phyloP scores from a whole-genome alignment of 441 rosid species.

The Capsella rubella region DNA sequence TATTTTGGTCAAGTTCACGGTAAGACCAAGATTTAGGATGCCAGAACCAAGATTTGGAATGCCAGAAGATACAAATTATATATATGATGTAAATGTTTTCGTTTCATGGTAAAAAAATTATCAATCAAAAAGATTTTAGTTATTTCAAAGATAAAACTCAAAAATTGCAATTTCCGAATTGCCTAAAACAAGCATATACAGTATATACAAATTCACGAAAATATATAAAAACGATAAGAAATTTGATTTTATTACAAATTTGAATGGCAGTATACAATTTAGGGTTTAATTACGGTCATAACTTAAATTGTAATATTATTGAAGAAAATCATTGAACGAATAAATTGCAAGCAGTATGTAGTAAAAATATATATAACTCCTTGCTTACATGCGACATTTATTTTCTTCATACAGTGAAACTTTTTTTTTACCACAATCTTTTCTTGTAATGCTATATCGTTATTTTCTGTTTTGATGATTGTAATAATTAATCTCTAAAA shows the following conservation, averaged over 20 bases:
- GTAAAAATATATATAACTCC: neutral
- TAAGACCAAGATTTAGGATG: neutral
- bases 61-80: neutral
- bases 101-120: neutral
- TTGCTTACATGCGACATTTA: neutral
- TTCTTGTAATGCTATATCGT: neutral
- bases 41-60: neutral
- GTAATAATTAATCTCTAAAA: neutral
- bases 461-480: neutral
- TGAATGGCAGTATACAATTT: too few relatives aligned
- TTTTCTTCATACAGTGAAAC: neutral
- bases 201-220: too few relatives aligned
- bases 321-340: neutral
- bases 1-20: neutral
- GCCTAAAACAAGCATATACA: too few relatives aligned
- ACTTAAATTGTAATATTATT: neutral
- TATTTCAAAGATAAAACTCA: too few relatives aligned
- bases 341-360: neutral
- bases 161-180: too few relatives aligned
- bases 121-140: too few relatives aligned
- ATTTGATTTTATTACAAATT: too few relatives aligned
- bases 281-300: too few relatives aligned
- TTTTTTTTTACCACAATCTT: neutral
- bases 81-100: neutral
- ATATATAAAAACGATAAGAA: neutral